phyloP scores from a whole-genome alignment of 257 asterid species.

The Fraxinus anomala region DNA sequence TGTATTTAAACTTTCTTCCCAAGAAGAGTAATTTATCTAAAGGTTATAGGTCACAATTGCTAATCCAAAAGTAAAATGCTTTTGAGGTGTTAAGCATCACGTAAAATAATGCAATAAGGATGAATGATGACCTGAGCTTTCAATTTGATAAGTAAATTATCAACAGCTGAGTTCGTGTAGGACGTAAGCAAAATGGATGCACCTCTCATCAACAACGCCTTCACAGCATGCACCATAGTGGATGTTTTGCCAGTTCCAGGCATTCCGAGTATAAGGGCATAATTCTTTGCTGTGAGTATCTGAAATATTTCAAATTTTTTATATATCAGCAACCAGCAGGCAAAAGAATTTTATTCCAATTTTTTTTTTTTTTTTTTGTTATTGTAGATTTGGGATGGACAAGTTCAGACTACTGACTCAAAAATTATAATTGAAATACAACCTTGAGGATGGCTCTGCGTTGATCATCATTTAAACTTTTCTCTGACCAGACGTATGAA shows the following conservation, averaged over 20 bases:
- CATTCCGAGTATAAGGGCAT: slow-evolving; percentile 93
- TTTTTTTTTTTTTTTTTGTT: slow-evolving; percentile 3
- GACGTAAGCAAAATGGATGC: slow-evolving; percentile 97
- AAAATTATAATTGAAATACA: slow-evolving; percentile 19
- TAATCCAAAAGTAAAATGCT: slow-evolving; percentile 22
- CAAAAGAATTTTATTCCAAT: not conserved
- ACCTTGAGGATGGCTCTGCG: slow-evolving; percentile 94
- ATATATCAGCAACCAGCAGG: slow-evolving; percentile 31
- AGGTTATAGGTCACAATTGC: slow-evolving; percentile 1
- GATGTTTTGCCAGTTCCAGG: slow-evolving; percentile 99
- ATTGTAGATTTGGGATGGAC: not conserved
- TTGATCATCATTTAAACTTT: slow-evolving; percentile 87
- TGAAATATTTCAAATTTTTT: slow-evolving; percentile 34
- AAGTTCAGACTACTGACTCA: slow-evolving; percentile 13
- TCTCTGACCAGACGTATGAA: slow-evolving; percentile 78
- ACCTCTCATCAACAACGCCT: slow-evolving; percentile 93
- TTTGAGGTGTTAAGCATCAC: slow-evolving; percentile 18
- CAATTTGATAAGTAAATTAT: slow-evolving; percentile 82
- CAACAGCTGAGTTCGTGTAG: slow-evolving; percentile 96
- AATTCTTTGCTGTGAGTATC: slow-evolving; percentile 93
- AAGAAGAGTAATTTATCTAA: slow-evolving; percentile 26
- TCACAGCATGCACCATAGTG: slow-evolving; percentile 97
- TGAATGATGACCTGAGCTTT: slow-evolving; percentile 73
- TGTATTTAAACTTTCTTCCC: slow-evolving; percentile 8
- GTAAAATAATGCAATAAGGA: slow-evolving; percentile 22